Percentiles rank a stretch among this genome's conserved stretches.
Conservation (phyloP, 495 filamentous ascomycete species). For the Neurospora tetraspora region DNA sequence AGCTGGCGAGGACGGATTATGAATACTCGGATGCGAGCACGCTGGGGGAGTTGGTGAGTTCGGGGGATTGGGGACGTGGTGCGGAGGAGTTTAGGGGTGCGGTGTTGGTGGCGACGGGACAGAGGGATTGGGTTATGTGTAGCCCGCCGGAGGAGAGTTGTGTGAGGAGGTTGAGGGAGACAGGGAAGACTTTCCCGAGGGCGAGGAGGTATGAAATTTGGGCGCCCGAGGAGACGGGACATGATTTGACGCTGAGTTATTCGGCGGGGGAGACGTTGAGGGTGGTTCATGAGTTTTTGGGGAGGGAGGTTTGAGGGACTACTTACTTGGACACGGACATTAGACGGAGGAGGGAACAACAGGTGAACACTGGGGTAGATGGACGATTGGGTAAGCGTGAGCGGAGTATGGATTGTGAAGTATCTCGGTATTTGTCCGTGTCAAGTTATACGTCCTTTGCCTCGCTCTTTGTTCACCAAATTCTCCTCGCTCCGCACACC, state of each 20-base stretch:
- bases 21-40: background rate
- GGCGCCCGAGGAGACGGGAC: background rate
- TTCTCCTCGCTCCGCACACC: background rate
- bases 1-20: slow-evolving; percentile 1
- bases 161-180: background rate
- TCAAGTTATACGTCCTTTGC: background rate
- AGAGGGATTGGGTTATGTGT: slow-evolving; percentile 6
- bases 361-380: background rate
- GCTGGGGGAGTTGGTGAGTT: background rate
- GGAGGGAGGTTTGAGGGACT: background rate
- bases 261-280: background rate
- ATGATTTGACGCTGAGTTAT: slow-evolving; percentile 4
- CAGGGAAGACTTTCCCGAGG: background rate
- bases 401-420: background rate
- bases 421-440: background rate
- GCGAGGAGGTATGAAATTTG: background rate
- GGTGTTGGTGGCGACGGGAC: background rate
- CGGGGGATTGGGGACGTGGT: background rate
- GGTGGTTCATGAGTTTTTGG: background rate
- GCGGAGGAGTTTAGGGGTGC: background rate
- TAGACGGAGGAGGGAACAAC: background rate
- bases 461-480: background rate
- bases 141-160: background rate
- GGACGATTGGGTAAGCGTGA: slow-evolving; percentile 21
- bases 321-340: background rate